Base-by-base conservation (phyloP, 768 basidiomycete species). In the Trametes meyenii region DNA sequence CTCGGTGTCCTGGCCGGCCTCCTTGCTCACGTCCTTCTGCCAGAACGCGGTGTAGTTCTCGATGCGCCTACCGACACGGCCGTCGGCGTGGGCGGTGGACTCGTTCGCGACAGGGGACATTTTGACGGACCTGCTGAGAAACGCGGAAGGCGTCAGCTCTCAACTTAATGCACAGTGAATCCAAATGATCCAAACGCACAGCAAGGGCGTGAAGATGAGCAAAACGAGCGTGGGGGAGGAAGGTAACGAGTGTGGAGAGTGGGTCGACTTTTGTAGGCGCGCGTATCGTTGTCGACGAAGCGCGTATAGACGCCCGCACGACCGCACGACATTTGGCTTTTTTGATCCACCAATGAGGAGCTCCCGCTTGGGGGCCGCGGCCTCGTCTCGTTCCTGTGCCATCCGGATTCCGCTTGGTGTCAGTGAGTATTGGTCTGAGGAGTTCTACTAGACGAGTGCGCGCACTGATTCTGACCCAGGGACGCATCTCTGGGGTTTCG, bases 41-140 rank as follows among this genome's bases (percentile, higher is more conserved):
- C 96, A 99, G 78, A 93, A 94, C 70, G 85, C 85, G 67, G 89
- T 89, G 78, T 99, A 98, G 75, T 85, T 87, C 72, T 85, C 85
- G 48, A 94, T 89, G 50, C 92, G 90, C 66, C 79, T 76, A 66
- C 90, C 67, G 38, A 70, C 70, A 35, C 73, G 58, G 39, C 76
- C 76, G 63, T 74, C 72, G 45, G 63, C 67, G 14, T 71, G 55
- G 42, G 66, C 61, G n/a, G 66, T 50, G 40, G 69, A 24, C 42
- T 65, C 60, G 54, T 45, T 48, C n/a, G 64, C 48, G 21, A 50
- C 35, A 23, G 53, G 52, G 43, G 64, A 38, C 67, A 67, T 67
- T 58, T 62, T 57, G 38, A 53, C 42, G 14, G 21, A 23, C 23
- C 17, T 38, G 26, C 24, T n/a, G n/a, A n/a, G n/a, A n/a, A n/a